Evolutionary conservation across 2,329 filamentous ascomycete genomes (phyloP), one percentile per base, ranked within the genome.

Genomic region (Colletotrichum sp.): DNA sequence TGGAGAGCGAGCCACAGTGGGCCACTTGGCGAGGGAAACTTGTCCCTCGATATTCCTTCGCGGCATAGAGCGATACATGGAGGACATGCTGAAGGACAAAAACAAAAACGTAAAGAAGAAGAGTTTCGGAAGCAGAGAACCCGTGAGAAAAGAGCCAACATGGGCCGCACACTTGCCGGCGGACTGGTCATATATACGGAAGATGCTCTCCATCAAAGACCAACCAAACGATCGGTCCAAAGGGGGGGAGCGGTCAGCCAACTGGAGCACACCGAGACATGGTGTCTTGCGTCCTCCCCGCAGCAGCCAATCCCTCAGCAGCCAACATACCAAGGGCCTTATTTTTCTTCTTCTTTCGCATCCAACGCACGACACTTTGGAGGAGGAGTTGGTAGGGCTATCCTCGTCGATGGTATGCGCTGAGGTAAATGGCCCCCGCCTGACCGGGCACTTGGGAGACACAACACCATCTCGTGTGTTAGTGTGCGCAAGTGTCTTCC

Each of bases 371-470:
- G 48, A 48, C 43, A 73, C 64, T 52, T 48, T 52, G 43, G 15
- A 34, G 28, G 58, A 34, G 48, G 10, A 36, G 64, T 73, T 69
- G 70, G 70, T 75, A 68, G 73, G 73, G 70, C 70, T 73, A 75
- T 73, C 73, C 73, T 75, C 73, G 70, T 73, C 64, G 18, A 52
- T 69, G 60, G 58, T 64, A 65, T 58, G 58, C 58, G 64, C 70
- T 62, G 64, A 68, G 70, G 65, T 58, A 9, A 58, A 73, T 13
- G 48, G 10, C n/a, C 73, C 73, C 70, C 70, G 36, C 70, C 56
- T 75, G 73, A 75, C 73, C 73, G 70, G 34, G 58, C 43, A 73
- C 58, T 60, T 75, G 73, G 73, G 73, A 75, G 73, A 73, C 64
- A 75, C 70, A 73, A 43, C 70, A 75, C 73, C 73, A 68, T 75